Evolutionary conservation across 2,329 filamentous ascomycete genomes (phyloP).

Genomic region (Decorospora gaudefroyi): DNA sequence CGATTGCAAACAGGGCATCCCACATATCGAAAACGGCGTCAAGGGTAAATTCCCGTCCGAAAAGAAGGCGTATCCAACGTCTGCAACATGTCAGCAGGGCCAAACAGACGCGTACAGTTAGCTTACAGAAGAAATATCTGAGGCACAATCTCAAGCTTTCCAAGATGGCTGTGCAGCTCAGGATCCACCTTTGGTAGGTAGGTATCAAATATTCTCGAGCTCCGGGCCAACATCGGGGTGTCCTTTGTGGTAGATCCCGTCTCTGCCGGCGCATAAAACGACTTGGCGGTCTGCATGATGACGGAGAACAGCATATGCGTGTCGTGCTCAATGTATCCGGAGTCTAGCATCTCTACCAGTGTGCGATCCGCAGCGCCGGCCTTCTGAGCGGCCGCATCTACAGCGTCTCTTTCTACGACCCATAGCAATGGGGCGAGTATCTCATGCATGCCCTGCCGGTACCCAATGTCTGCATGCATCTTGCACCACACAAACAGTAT

Average conservation of each 20-base stretch:
- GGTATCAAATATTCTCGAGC: constrained; percentile 82
- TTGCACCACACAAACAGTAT: constrained; percentile 95
- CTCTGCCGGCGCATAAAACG: constrained; percentile 76
- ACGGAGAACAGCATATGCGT: constrained; percentile 82
- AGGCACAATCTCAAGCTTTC: constrained; percentile 84
- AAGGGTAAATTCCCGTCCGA: constrained; percentile 91
- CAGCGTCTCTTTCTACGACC: constrained; percentile 79
- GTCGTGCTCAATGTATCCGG: constrained; percentile 82
- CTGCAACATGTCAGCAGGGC: constrained; percentile 51
- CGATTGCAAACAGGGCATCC: constrained; percentile 89
- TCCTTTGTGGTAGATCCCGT: constrained; percentile 42
- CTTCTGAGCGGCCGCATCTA: constrained; percentile 54
- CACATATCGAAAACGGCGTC: constrained; percentile 81
- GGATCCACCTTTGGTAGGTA: constrained; percentile 78
- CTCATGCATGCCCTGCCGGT: constrained; percentile 99
- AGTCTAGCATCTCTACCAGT: constrained; percentile 64
- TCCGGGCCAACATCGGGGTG: constrained; percentile 81
- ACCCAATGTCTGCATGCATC: constrained; percentile 81
- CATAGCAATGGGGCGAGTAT: constrained; percentile 86
- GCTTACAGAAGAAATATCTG: constrained; percentile 92
- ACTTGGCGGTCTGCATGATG: constrained; percentile 84
- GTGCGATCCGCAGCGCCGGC: constrained; percentile 30
- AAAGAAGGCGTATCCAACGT: constrained; percentile 91
- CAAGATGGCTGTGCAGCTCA: constrained; percentile 80
- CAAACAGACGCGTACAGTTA: background rate